Evolutionary conservation across 768 basidiomycete species (phyloP).

Genomic region (Fibroporia radiculosa): DNA sequence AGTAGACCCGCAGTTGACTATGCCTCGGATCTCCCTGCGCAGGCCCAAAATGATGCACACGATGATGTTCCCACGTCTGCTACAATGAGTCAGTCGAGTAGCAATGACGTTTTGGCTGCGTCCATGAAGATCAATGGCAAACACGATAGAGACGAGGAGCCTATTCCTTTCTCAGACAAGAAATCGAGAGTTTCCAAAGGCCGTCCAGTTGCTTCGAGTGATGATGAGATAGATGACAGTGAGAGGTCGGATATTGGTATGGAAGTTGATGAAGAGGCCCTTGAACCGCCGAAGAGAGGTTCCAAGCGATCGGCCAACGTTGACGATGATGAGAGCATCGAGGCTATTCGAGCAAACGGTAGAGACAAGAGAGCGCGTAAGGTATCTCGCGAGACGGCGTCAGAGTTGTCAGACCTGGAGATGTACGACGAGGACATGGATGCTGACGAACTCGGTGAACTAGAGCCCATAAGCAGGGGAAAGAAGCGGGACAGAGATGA

Average conservation of each 20-base stretch:
- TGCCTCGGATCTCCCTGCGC: no score
- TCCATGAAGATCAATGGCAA: conserved; percentile 11
- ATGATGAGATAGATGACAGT: conserved; percentile 33
- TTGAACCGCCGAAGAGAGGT: conserved; percentile 27
- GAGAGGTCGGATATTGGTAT: conserved; percentile 13
- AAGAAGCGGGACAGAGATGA: conserved; percentile 74
- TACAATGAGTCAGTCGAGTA: neutral
- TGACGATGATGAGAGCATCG: conserved; percentile 38
- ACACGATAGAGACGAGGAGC: conserved; percentile 34
- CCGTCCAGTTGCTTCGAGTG: conserved; percentile 43
- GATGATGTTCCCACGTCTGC: neutral
- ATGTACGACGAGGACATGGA: conserved; percentile 13
- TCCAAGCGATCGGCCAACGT: conserved; percentile 43
- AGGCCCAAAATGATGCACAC: no score
- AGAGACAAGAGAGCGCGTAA: conserved; percentile 53
- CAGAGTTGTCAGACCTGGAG: conserved; percentile 20
- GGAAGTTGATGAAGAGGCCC: conserved; percentile 15
- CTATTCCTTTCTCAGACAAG: conserved; percentile 25
- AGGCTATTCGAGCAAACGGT: conserved; percentile 26
- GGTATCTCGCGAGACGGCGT: conserved; percentile 36
- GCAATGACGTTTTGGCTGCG: neutral
- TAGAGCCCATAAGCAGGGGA: conserved; percentile 30
- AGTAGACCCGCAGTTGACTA: no score
- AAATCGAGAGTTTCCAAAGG: conserved; percentile 46
- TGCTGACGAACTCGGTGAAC: conserved; percentile 4